Percentiles rank a stretch among this genome's conserved stretches.
Evolutionary conservation across 2,329 filamentous ascomycete genomes (phyloP).

Genomic region (Botrytis fabae): DNA sequence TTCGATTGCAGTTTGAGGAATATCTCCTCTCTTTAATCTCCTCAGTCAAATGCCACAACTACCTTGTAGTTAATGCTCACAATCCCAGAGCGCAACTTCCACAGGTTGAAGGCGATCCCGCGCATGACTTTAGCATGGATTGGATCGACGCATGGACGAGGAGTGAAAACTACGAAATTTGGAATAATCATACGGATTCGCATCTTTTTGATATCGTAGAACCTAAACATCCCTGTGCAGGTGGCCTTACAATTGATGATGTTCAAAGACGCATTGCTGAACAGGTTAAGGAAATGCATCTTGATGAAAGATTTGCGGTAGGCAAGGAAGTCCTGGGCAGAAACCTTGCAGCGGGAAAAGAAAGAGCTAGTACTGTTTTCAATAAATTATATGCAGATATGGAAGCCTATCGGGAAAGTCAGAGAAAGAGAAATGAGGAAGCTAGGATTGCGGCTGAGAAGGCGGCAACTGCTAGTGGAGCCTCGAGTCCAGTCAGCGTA

Average conservation of each 20-base stretch:
- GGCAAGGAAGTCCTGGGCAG: conserved; percentile 84
- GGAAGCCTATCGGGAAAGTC: conserved; percentile 74
- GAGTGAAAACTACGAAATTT: conserved; percentile 91
- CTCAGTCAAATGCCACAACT: conserved; percentile 84
- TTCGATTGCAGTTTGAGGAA: conserved; percentile 94
- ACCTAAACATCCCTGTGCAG: conserved; percentile 89
- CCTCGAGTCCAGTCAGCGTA: conserved; percentile 28
- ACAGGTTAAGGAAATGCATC: conserved; percentile 89
- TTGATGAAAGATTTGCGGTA: conserved; percentile 85
- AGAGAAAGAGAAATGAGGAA: conserved; percentile 64
- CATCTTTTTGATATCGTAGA: conserved; percentile 94
- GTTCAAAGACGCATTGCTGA: conserved; percentile 86
- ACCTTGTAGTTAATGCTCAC: conserved; percentile 53
- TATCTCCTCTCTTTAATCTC: conserved; percentile 89
- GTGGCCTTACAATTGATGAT: conserved; percentile 90
- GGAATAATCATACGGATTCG: conserved; percentile 75
- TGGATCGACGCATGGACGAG: conserved; percentile 86
- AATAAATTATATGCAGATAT: conserved; percentile 90
- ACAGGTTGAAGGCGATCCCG: conserved; percentile 78
- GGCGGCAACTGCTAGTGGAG: conserved; percentile 13
- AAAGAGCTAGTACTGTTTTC: conserved; percentile 84
- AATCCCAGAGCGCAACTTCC: conserved; percentile 63
- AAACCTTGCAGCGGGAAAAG: conserved; percentile 82
- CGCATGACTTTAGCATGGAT: conserved; percentile 76
- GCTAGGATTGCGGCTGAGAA: conserved; percentile 30